phyloP scores from a whole-genome alignment of 2,329 filamentous ascomycete genomes.

The Elsinoe perseae region DNA sequence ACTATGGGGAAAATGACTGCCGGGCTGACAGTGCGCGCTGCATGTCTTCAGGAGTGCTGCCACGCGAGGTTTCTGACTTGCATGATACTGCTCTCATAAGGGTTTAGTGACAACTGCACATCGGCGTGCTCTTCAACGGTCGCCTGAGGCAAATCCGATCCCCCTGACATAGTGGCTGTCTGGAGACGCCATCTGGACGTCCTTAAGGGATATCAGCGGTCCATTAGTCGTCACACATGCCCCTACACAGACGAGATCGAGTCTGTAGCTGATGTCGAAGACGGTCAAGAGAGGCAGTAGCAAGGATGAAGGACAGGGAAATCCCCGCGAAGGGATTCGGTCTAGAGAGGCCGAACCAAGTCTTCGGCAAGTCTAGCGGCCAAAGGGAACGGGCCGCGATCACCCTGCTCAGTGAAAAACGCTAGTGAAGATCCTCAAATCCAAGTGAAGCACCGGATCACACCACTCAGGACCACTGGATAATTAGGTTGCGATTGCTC shows the following conservation, averaged over 20 bases:
- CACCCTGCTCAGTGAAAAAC: background rate
- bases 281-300: background rate
- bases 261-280: background rate
- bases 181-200: too few relatives aligned
- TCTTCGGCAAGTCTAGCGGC: background rate
- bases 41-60: background rate
- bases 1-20: background rate
- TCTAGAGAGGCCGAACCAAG: background rate
- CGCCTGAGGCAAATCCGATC: background rate
- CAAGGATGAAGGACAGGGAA: background rate
- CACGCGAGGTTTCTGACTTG: slow-evolving; percentile 10
- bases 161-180: too few relatives aligned
- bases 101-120: background rate
- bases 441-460: background rate
- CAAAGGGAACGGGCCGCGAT: background rate
- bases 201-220: background rate
- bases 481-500: background rate
- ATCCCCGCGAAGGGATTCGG: background rate
- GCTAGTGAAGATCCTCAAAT: slow-evolving; percentile 1
- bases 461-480: background rate
- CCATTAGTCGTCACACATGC: background rate
- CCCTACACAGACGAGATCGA: background rate
- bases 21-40: background rate
- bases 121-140: background rate
- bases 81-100: background rate